A percentile compares a stretch with the other conserved stretches of the same genome.
Evolutionary conservation across 192 early-diverging fungal genomes (phyloP).

Genomic region (Gonapodya prolifera): DNA sequence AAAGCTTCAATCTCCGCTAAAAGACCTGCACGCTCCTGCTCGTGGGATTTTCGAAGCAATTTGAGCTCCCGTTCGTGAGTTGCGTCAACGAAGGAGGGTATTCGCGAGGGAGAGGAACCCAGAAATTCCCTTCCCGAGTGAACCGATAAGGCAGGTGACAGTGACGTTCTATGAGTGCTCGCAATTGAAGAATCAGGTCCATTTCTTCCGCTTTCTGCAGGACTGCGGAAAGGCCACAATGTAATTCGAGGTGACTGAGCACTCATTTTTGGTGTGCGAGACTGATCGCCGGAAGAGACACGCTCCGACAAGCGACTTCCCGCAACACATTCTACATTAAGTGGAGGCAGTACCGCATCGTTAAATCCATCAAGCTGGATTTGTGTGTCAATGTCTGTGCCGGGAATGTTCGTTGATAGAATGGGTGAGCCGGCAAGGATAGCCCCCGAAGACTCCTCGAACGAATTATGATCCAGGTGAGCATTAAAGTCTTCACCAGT

Average conservation of each 20-base stretch:
- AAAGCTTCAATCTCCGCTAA: too few relatives aligned
- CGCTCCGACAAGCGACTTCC: not conserved
- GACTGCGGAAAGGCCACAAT: not conserved
- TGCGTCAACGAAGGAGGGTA: not conserved
- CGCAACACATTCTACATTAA: too few relatives aligned
- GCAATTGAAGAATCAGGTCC: too few relatives aligned
- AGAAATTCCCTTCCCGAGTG: not conserved
- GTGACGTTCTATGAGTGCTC: not conserved
- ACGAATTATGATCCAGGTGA: not conserved
- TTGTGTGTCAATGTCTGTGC: not conserved
- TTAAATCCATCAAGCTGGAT: not conserved
- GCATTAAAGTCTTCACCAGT: not conserved
- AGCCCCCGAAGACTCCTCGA: not conserved
- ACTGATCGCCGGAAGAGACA: not conserved
- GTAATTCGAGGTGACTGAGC: not conserved
- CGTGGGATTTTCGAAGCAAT: not conserved
- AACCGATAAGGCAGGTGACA: not conserved
- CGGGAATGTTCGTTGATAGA: not conserved
- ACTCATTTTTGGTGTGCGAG: too few relatives aligned
- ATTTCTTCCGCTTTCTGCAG: not conserved
- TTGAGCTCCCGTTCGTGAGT: not conserved
- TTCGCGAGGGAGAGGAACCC: too few relatives aligned
- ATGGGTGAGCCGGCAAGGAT: not conserved
- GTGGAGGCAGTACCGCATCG: too few relatives aligned
- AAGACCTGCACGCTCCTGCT: too few relatives aligned